Percentiles rank a stretch among this genome's conserved stretches.
Conservation (phyloP, 768 basidiomycete genomes). For the Termitomyces sp. region DNA sequence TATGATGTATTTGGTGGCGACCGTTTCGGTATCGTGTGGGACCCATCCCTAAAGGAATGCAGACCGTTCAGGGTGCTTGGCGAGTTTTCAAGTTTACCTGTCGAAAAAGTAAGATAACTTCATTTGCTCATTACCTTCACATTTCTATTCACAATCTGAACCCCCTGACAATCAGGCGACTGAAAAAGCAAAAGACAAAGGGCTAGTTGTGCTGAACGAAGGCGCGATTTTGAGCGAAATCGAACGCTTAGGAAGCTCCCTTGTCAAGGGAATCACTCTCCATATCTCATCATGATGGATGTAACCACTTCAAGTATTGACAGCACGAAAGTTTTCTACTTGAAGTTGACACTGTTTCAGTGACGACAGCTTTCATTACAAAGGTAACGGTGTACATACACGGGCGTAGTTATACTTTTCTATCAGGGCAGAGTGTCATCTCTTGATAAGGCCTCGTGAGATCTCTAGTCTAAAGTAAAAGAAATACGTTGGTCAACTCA, state of each 20-base stretch:
- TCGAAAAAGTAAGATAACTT: conserved; percentile 28
- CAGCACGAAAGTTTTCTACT: background rate
- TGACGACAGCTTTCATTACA: background rate
- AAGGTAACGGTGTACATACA: background rate
- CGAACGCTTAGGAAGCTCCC: conserved; percentile 62
- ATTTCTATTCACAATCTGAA: background rate
- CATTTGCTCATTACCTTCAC: background rate
- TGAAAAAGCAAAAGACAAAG: conserved; percentile 49
- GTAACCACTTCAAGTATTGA: background rate
- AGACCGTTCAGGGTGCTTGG: conserved; percentile 77
- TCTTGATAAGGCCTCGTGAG: background rate
- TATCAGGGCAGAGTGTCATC: background rate
- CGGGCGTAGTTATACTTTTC: background rate
- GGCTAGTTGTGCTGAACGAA: conserved; percentile 61
- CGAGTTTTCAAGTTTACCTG: conserved; percentile 70
- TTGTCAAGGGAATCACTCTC: conserved; percentile 48
- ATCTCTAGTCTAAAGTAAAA: background rate
- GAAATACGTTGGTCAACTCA: too few species aligned
- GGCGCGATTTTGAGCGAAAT: conserved; percentile 68
- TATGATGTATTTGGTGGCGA: conserved; percentile 78
- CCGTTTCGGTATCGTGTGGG: conserved; percentile 82
- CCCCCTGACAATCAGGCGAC: conserved; percentile 21
- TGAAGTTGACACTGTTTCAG: background rate
- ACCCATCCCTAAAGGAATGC: conserved; percentile 56
- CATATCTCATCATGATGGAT: conserved; percentile 10